Evolutionary conservation across 768 basidiomycete genomes (phyloP), one percentile per base, ranked within the genome.

Genomic region (Lentinula raphanica): DNA sequence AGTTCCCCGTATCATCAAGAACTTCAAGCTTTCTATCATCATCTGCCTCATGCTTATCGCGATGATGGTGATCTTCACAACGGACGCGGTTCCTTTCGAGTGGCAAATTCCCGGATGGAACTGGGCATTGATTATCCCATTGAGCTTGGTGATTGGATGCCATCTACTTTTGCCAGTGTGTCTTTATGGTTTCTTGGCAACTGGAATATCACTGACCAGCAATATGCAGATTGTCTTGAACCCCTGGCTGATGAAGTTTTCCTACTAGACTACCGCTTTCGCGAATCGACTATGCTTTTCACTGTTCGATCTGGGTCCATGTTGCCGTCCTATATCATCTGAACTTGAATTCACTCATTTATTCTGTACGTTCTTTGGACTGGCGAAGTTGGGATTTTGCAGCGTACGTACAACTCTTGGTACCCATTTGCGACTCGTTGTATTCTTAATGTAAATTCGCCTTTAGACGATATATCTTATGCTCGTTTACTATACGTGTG

Each of bases 161-260:
- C 89, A 91, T 63, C 74, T 90, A 28, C 69, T 90, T 27, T 79
- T 87, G 56, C 92, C 92, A 3, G 87, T 89, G 54, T 19, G 59
- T 57, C n/a, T 65, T 60, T 84, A 59, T 40, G 49, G 27, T 46
- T 45, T 57, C 32, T 35, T 35, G 32, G 32, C 8, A 35, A 35
- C 9, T 35, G 13, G 58, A n/a, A 58, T 42, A 25, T 3, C 3
- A 25, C 35, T 27, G 9, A 56, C 13, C 32, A 58, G 54, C 58
- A 38, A 53, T 59, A n/a, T 38, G 35, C 56, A 79, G 80, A 86
- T 94, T 62, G 84, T 90, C 1, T 78, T 94, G 56, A 94, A 94
- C 65, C 92, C 90, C 0, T 90, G 87, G 86, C 72, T 92, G 59
- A 90, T 90, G 87, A 88, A 90, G 59, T 92, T 92, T 71, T 86